Evolutionary conservation across 2,329 filamentous ascomycete species (phyloP), one percentile per base, ranked within the genome.

Genomic region (Pseudogymnoascus sp.): DNA sequence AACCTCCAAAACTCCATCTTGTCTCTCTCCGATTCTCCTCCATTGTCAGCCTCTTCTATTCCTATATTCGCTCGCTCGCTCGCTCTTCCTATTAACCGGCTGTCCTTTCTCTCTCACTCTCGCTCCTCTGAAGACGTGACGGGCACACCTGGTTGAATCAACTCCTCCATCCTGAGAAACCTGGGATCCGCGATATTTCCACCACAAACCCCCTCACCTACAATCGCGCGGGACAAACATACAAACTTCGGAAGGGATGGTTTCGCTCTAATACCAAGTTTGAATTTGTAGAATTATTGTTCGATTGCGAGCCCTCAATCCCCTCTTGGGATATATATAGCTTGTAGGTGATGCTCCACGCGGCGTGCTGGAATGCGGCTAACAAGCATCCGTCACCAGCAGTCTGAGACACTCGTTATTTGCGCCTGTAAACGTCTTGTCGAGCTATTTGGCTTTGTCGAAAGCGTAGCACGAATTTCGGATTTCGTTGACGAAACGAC

Each of bases 1-100:
- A 61, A 46, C 40, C 41, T 60, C 43, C 19, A 41, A 41, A 41
- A 50, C 40, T 62, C 31, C 38, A 74, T 76, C 69, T 77, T 77
- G 65, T 73, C 76, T n/a, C 75, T 76, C 28, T 76, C 76, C 73
- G 66, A 73, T 75, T 59, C 74, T 75, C 70, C 74, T 65, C 71
- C 74, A 37, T 67, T 71, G 40, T 67, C 64, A 50, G 43, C 66
- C 40, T 40, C 64, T 31, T 59, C 67, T 28, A 65, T 66, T 41
- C 65, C 63, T 61, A 66, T 67, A 26, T 63, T 63, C 33, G 60
- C 59, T 61, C 59, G 35, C 59, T 61, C 59, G 35, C 59, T 61
- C 59, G 14, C 33, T 46, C 59, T 61, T 46, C 38, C 59, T 61
- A 38, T 41, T 28, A 38, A 26, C 38, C 59, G 26, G 35, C 38